Evolutionary conservation across 257 asterid genomes (phyloP), one percentile per base, ranked within the genome.

Genomic region (Primulina tabacum): DNA sequence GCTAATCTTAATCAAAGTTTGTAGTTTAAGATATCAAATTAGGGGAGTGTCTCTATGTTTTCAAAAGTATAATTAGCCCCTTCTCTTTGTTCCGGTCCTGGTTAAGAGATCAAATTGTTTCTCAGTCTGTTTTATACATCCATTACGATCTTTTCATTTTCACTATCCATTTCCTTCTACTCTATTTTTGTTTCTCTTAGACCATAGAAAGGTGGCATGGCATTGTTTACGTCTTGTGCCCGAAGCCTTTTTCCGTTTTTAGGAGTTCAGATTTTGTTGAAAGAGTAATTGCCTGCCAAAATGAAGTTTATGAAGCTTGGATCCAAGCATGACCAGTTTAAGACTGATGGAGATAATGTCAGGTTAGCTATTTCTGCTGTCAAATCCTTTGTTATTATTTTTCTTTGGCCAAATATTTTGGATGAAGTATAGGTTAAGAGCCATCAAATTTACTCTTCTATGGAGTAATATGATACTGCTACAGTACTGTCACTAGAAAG

Each of bases 221-320:
- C 29, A 30, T 20, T 7, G 37, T 35, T 32, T 64, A 53, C 57
- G 70, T 33, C 20, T 40, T 33, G 40, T 43, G 53, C 56, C 43
- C 16, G 38, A 28, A 69, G 60, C 7, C 20, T 71, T 47, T 55
- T 70, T 26, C 29, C 28, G 60, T 34, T 59, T 52, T 20, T 16
- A 16, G 24, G 59, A 33, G 33, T 71, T 24, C 53, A 18, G 63
- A 29, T 53, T 20, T 64, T 29, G 28, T 63, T 66, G 71, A 64
- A 60, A 69, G 71, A 73, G 14, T 32, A 33, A 66, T 33, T 32
- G n/a, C 26, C 53, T 33, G 62, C 69, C 67, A 81, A 78, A 77
- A 92, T 92, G 98, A 92, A 92, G 96, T 92, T 86, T 77, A 92
- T 92, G 96, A 92, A 92, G 82, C 95, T 92, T 64, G 98, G 98